Base-by-base conservation (phyloP, 495 filamentous ascomycete genomes). In the Daldinia decipiens region DNA sequence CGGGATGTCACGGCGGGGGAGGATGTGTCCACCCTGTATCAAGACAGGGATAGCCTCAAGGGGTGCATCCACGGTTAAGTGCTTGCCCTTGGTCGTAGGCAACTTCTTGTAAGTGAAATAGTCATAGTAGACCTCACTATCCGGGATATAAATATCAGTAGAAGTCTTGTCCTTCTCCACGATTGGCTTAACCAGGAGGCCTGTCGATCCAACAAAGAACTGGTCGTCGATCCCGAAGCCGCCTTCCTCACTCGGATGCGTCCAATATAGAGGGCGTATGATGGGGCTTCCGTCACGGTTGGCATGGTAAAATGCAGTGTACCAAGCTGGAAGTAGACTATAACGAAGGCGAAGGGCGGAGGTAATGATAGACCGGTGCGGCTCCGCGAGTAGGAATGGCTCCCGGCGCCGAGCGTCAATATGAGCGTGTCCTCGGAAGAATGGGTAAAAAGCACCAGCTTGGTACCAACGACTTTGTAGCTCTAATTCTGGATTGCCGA, bases 391-490 rank as follows among this genome's bases (percentile, higher is more conserved):
- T 34, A 99, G 83, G 77, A 98, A 98, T 4, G 96, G 95, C 83
- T 99, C 95, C 39, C 95, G 90, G 12, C 95, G 90, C 26, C 95
- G 92, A 53, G 95, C 91, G 74, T 98, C 95, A 68, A 98, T 98
- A 77, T 99, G 95, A 17, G 95, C 95, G 74, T 99, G 95, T n/a
- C 87, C 95, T 43, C 95, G 91, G 91, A 98, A 97, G 86, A 98
- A 99, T 21, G 95, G 95, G 78, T 98, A 98, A 88, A 97, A 99
- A 43, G 93, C 93, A 59, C 95, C 96, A 40, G 93, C 88, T 79
- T 99, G 95, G 79, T 97, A 99, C 95, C 96, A 99, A 31, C 95
- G 89, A 4, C 92, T 92, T 58, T 95, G 84, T 7, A 99, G 88
- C 60, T 98, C 94, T 75, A 93, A 93, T 66, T 88, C 89, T 0